Conservation (phyloP, 768 basidiomycete genomes). For the Russula olivacea region DNA sequence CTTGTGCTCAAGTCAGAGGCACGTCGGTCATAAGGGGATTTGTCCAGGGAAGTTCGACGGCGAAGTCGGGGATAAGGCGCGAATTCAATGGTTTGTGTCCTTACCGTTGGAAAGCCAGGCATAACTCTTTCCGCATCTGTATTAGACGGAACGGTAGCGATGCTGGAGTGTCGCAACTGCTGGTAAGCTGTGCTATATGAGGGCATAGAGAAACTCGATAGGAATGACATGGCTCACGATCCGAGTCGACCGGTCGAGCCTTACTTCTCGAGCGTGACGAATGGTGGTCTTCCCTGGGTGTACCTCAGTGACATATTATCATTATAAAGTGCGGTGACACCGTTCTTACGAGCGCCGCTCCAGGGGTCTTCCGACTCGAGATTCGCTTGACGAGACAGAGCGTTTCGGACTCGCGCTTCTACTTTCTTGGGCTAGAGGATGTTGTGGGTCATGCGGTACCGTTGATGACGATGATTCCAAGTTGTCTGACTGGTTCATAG, state of each 20-base stretch:
- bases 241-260: not conserved
- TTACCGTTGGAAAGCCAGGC: conserved; percentile 29
- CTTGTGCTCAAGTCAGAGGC: conserved; percentile 4
- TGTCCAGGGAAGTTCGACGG: conserved; percentile 26
- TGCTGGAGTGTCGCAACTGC: not conserved
- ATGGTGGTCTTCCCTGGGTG: not conserved
- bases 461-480: not conserved
- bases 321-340: not conserved
- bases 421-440: not conserved
- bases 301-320: conserved; percentile 1
- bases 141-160: not conserved
- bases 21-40: not conserved
- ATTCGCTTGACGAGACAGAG: not conserved
- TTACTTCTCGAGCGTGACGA: not conserved
- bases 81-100: conserved; percentile 50
- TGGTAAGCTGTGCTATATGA: conserved; percentile 5
- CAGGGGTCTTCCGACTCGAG: conserved; percentile 1
- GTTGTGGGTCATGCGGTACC: not conserved
- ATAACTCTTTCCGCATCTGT: not conserved
- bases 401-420: not conserved
- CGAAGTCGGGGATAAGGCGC: conserved; percentile 35
- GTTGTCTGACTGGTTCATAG: not conserved
- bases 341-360: not conserved
- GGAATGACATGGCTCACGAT: conserved; percentile 2
- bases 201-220: not conserved